Percentiles rank a stretch among this genome's conserved stretches.
phyloP scores from a whole-genome alignment of 2,329 filamentous ascomycete species.

The Penicillium sclerotigenum region DNA sequence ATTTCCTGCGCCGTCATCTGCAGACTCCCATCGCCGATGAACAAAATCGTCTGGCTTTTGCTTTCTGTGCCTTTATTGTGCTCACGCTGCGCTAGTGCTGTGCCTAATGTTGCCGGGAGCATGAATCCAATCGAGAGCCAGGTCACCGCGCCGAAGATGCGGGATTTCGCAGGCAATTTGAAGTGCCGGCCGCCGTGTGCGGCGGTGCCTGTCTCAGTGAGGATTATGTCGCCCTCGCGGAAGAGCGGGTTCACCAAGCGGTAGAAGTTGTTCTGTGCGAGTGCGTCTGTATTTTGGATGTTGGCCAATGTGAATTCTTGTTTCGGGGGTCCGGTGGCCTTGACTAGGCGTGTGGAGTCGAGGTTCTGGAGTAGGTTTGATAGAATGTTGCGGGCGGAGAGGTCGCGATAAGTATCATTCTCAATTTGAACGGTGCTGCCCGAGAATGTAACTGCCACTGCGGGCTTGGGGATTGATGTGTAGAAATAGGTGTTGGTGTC shows the following conservation, averaged over 20 bases:
- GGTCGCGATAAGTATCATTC: conserved; percentile 73
- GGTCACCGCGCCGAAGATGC: conserved; percentile 52
- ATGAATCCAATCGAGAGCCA: conserved; percentile 63
- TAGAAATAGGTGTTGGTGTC: conserved; percentile 63
- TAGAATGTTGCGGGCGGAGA: conserved; percentile 76
- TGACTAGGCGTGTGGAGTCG: conserved; percentile 53
- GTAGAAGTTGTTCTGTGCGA: conserved; percentile 52
- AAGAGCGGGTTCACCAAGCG: conserved; percentile 48
- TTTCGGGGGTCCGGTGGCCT: conserved; percentile 39
- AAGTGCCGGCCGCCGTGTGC: conserved; percentile 54
- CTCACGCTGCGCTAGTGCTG: conserved; percentile 49
- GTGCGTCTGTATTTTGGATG: conserved; percentile 45
- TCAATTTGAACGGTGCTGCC: conserved; percentile 69
- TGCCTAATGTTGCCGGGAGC: conserved; percentile 56
- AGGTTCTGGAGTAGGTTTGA: conserved; percentile 65
- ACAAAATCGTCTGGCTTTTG: conserved; percentile 52
- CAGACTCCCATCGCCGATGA: conserved; percentile 63
- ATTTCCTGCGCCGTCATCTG: conserved; percentile 66
- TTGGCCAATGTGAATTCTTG: conserved; percentile 12
- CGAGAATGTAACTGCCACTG: conserved; percentile 79
- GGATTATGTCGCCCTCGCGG: conserved; percentile 53
- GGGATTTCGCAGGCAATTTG: conserved; percentile 49
- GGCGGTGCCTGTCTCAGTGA: conserved; percentile 59
- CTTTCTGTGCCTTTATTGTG: conserved; percentile 19
- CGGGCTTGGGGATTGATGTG: conserved; percentile 71